Percentiles rank a stretch among this genome's conserved stretches.
phyloP scores from a whole-genome alignment of 257 asterid species.

The Primulina huaijiensis region DNA sequence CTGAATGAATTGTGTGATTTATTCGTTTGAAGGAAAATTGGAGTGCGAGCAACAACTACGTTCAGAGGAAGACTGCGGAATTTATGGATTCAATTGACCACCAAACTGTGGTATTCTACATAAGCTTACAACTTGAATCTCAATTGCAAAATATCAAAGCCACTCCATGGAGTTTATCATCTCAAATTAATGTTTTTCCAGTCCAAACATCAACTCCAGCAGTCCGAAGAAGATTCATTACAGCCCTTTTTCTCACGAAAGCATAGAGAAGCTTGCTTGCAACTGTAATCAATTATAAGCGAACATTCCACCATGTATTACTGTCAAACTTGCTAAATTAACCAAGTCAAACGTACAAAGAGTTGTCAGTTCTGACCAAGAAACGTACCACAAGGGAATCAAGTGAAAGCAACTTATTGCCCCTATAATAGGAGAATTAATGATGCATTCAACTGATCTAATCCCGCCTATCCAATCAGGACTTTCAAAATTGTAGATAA shows the following conservation, averaged over 20 bases:
- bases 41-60: neutral
- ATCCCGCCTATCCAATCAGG: conserved; percentile 17
- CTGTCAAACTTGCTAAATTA: conserved; percentile 18
- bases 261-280: conserved; percentile 13
- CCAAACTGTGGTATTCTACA: neutral
- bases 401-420: conserved; percentile 14
- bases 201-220: neutral
- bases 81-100: neutral
- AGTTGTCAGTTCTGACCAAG: conserved; percentile 9
- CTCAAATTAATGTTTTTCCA: neutral
- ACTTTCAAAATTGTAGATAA: conserved; percentile 4
- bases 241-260: neutral
- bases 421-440: neutral
- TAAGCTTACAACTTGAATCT: neutral
- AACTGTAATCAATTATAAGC: conserved; percentile 8
- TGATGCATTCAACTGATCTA: neutral
- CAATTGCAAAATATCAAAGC: neutral
- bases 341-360: conserved; percentile 16
- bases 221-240: neutral
- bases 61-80: neutral
- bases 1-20: neutral
- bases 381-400: conserved; percentile 12
- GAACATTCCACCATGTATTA: neutral
- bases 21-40: conserved; percentile 4
- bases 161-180: neutral